Evolutionary conservation across 768 basidiomycete genomes (phyloP).

Genomic region (Dioszegia crocea): DNA sequence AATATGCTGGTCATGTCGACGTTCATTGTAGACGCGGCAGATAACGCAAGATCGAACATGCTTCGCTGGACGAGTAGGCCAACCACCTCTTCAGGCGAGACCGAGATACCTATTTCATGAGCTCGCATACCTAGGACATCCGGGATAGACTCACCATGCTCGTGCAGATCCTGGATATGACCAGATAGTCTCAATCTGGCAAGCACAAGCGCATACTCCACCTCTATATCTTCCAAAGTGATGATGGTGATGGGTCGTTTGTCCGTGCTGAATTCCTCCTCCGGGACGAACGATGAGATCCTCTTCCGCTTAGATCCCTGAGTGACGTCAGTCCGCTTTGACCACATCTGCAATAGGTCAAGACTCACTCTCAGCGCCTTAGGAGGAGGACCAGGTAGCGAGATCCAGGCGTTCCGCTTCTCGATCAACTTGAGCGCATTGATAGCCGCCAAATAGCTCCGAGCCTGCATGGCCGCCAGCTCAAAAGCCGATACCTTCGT

Average conservation of each 20-base stretch:
- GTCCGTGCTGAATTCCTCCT: conserved; percentile 61
- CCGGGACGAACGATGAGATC: conserved; percentile 71
- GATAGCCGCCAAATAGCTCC: conserved; percentile 70
- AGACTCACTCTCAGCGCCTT: conserved; percentile 19
- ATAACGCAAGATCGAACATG: conserved; percentile 73
- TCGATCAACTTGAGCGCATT: conserved; percentile 82
- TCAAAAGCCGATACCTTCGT: conserved; percentile 50
- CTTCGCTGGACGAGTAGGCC: conserved; percentile 72
- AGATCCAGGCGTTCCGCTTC: conserved; percentile 74
- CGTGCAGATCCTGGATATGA: conserved; percentile 58
- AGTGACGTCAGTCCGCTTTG: not conserved
- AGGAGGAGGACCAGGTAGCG: conserved; percentile 54
- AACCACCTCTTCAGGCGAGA: conserved; percentile 59
- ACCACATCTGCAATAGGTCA: not conserved
- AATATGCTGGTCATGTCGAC: conserved; percentile 88
- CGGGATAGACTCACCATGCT: conserved; percentile 59
- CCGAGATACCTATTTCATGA: conserved; percentile 21
- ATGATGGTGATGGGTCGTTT: conserved; percentile 72
- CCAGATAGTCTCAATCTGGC: conserved; percentile 71
- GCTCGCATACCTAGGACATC: not conserved
- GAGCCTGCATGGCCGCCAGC: conserved; percentile 68
- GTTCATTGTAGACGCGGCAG: conserved; percentile 66
- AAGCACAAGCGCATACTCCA: conserved; percentile 62
- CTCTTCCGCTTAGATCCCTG: conserved; percentile 69
- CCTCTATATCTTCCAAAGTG: conserved; percentile 61